Base-by-base conservation (phyloP, 106 monocot species). In the Acorus gramineus region DNA sequence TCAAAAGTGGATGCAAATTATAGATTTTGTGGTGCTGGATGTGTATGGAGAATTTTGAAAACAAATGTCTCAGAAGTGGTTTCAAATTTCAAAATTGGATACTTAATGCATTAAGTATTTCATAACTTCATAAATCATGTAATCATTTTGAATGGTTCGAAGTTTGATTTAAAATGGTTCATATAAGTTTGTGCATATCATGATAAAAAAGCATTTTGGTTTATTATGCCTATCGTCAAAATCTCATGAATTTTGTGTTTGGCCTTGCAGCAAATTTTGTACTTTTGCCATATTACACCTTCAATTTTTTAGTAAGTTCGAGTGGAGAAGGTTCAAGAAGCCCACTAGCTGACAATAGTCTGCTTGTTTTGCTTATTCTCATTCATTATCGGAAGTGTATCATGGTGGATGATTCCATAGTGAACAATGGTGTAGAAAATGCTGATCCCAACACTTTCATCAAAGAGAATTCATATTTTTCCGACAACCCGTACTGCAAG, bases 201-300 rank as follows among this genome's bases (percentile, higher is more conserved):
- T 28, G 28, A 28, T 28, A 28, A 28, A n/a, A n/a, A n/a, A n/a
- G n/a, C n/a, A n/a, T n/a, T 28, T 28, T 28, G 28, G 28, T 28
- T 28, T 28, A 28, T 28, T 28, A 28, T 28, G 28, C 28, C 28
- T 28, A 28, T 28, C 1, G 28, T 56, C 9, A 49, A 60, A 53
- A n/a, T 49, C 55, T 67, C n/a, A 64, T 71, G 7, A 2, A 28
- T 46, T 54, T 50, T 57, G 13, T 72, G 50, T 68, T 63, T 73
- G 50, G 47, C 63, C 61, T 68, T 87, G 82, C 90, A 96, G 95
- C 95, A 71, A 96, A 83, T 80, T 81, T 96, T 73, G 87, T 96
- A 44, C 69, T 96, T 43, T 73, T 96, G 53, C 95, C 95, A 44
- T 87, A 90, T 59, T 96, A 96, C 66, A 96, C 95, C 63, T 85